Conservation (phyloP, 192 early-diverging fungal species). For the Gryganskiella cystojenkinii region DNA sequence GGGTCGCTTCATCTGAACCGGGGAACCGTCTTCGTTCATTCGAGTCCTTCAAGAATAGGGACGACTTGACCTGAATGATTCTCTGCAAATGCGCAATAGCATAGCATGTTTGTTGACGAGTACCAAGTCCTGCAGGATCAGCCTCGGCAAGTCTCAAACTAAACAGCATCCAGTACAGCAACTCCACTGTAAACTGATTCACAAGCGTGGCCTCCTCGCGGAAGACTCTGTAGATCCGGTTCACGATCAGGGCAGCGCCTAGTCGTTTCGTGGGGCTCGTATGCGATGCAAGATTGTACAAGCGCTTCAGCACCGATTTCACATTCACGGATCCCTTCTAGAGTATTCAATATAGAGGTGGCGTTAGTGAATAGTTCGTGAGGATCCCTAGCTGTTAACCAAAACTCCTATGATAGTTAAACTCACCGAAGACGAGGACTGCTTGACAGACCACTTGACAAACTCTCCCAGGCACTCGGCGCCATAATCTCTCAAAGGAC, state of each 20-base stretch:
- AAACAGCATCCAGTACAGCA: slow-evolving; percentile 73
- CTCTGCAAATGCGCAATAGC: slow-evolving; percentile 70
- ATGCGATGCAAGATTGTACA: slow-evolving; percentile 73
- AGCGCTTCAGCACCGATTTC: slow-evolving; percentile 74
- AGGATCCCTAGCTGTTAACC: neutral
- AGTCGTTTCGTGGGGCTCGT: slow-evolving; percentile 70
- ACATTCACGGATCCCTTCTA: slow-evolving; percentile 71
- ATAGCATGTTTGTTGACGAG: slow-evolving; percentile 56
- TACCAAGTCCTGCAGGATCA: slow-evolving; percentile 71
- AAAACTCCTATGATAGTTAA: neutral
- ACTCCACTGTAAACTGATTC: slow-evolving; percentile 74
- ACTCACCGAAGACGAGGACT: slow-evolving; percentile 54
- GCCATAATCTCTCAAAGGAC: slow-evolving; percentile 75
- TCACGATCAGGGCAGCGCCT: slow-evolving; percentile 75
- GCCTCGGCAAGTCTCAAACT: slow-evolving; percentile 68
- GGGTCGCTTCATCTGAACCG: slow-evolving; percentile 52
- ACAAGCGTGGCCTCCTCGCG: slow-evolving; percentile 74
- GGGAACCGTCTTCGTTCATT: slow-evolving; percentile 58
- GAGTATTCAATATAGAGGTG: slow-evolving; percentile 27
- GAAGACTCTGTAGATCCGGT: slow-evolving; percentile 74
- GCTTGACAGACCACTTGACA: slow-evolving; percentile 81
- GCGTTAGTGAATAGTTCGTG: neutral
- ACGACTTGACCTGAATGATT: slow-evolving; percentile 65
- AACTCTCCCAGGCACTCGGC: slow-evolving; percentile 81
- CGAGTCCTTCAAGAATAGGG: slow-evolving; percentile 59